phyloP scores from a whole-genome alignment of 331 rosid genomes.

The Malus hybrid region DNA sequence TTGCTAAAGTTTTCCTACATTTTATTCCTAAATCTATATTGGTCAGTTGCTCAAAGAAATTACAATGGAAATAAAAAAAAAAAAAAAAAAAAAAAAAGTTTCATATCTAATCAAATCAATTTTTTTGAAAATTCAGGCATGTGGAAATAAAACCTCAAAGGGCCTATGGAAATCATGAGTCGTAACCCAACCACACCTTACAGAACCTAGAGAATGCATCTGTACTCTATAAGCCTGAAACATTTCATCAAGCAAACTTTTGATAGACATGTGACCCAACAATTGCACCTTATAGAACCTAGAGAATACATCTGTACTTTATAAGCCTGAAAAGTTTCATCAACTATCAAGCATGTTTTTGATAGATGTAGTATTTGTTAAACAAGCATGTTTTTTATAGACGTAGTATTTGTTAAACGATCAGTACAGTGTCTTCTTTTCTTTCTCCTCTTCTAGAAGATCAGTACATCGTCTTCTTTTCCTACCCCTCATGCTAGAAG shows the following conservation, averaged over 20 bases:
- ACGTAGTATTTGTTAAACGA: neutral
- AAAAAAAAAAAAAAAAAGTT: neutral
- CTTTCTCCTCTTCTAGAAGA: neutral
- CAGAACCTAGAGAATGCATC: neutral
- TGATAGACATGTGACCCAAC: neutral
- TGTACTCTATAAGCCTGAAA: neutral
- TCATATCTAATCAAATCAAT: neutral
- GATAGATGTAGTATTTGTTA: neutral
- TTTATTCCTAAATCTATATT: neutral
- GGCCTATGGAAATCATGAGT: neutral
- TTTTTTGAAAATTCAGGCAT: neutral
- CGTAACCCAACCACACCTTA: neutral
- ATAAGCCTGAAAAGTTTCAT: neutral
- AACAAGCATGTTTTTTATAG: neutral
- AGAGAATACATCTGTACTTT: neutral
- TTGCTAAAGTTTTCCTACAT: neutral
- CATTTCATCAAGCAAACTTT: neutral
- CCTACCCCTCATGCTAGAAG: neutral
- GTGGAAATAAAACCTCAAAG: neutral
- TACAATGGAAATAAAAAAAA: too few relatives aligned
- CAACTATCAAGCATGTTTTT: neutral
- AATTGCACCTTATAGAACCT: neutral
- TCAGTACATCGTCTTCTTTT: neutral
- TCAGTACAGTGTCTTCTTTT: neutral
- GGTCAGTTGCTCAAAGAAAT: neutral